A percentile compares a stretch with the other conserved stretches of the same genome.
Evolutionary conservation across 495 filamentous ascomycete species (phyloP).

Genomic region (Podospora sp.): DNA sequence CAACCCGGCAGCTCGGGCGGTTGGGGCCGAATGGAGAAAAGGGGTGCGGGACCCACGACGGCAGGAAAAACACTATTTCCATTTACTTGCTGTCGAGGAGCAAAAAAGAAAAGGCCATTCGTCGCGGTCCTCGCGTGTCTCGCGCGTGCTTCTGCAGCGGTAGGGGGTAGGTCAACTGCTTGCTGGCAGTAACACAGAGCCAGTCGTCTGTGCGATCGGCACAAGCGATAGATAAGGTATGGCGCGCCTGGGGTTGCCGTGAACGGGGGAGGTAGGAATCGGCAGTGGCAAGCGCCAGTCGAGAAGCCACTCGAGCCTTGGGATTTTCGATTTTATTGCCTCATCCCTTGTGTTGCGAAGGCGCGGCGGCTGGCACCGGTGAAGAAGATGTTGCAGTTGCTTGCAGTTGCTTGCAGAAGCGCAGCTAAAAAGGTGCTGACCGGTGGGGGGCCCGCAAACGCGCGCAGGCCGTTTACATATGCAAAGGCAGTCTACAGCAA

Average conservation of each 20-base stretch:
- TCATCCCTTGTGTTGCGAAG: background rate
- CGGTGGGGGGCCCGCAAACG: conserved; percentile 12
- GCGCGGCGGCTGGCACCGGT: conserved; percentile 10
- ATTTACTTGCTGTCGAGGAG: too few species aligned
- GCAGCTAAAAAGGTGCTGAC: background rate
- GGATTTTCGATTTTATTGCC: background rate
- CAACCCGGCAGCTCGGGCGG: background rate
- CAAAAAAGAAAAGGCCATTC: background rate
- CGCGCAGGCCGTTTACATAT: background rate
- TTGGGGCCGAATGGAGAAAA: conserved; percentile 8
- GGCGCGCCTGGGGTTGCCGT: too few species aligned
- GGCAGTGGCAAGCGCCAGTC: background rate
- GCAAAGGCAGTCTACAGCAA: background rate
- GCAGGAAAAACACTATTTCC: background rate
- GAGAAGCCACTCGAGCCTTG: too few species aligned
- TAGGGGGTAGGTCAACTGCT: background rate
- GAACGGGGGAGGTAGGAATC: too few species aligned
- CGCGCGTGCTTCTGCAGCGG: background rate
- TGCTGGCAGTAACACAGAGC: conserved; percentile 2
- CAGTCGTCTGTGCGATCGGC: conserved; percentile 17
- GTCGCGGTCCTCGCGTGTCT: background rate
- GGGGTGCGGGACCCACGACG: background rate
- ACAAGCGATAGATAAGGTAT: conserved; percentile 4
- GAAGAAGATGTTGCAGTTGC: conserved; percentile 1
- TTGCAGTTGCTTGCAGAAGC: too few species aligned